Percentiles rank a stretch among this genome's conserved stretches.
Evolutionary conservation across 2,329 filamentous ascomycete genomes (phyloP).

Genomic region (Aspergillus uvarum): DNA sequence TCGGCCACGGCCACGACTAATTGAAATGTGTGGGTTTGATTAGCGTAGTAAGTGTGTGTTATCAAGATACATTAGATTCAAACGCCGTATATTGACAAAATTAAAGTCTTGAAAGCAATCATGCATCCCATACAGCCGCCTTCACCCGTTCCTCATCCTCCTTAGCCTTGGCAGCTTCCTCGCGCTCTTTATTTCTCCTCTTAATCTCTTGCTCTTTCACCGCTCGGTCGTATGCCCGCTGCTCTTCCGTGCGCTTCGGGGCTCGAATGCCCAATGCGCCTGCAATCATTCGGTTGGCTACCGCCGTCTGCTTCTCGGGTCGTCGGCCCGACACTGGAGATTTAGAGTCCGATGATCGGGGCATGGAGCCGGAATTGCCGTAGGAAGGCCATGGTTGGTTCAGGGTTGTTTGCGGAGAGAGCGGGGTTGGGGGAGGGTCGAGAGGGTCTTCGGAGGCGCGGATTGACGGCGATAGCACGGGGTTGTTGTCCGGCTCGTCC

Average conservation of each 20-base stretch:
- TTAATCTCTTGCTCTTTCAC: slow-evolving; percentile 82
- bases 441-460: slow-evolving; percentile 32
- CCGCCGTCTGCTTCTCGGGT: slow-evolving; percentile 91
- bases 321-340: slow-evolving; percentile 38
- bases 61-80: background rate
- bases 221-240: slow-evolving; percentile 79
- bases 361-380: slow-evolving; percentile 11
- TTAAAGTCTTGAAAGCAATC: slow-evolving; percentile 2
- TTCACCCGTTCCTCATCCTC: slow-evolving; percentile 72
- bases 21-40: too few relatives aligned
- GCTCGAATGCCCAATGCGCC: slow-evolving; percentile 79
- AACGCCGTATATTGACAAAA: background rate
- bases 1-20: too few relatives aligned
- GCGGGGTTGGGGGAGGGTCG: slow-evolving; percentile 68
- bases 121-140: slow-evolving; percentile 80
- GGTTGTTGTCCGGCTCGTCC: background rate
- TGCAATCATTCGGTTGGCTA: slow-evolving; percentile 85
- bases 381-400: slow-evolving; percentile 21
- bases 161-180: slow-evolving; percentile 61
- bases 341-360: slow-evolving; percentile 19
- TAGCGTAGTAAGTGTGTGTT: background rate
- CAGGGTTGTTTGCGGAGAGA: slow-evolving; percentile 50
- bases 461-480: slow-evolving; percentile 15
- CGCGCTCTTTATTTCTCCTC: slow-evolving; percentile 69
- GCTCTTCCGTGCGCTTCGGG: slow-evolving; percentile 81